Evolutionary conservation across 192 early-diverging fungal species (phyloP).

Genomic region (Spizellomyces punctatus): DNA sequence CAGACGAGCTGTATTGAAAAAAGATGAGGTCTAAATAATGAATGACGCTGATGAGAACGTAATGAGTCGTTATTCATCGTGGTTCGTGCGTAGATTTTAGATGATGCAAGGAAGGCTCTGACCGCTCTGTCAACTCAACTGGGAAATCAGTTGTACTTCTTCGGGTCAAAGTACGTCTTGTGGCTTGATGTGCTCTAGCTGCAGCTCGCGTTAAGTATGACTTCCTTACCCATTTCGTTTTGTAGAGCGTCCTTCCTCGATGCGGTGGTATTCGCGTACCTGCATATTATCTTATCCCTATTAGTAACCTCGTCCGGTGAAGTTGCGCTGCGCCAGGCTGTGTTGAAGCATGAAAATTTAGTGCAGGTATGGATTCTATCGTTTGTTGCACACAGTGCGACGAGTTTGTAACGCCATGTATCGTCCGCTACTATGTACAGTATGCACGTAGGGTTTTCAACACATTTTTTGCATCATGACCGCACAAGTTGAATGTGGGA

Average conservation of each 20-base stretch:
- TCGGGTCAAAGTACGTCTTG: slow-evolving; percentile 47
- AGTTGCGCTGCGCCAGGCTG: slow-evolving; percentile 44
- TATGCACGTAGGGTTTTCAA: slow-evolving; percentile 25
- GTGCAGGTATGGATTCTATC: slow-evolving; percentile 35
- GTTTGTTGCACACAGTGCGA: not conserved
- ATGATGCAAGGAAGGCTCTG: slow-evolving; percentile 54
- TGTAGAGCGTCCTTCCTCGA: slow-evolving; percentile 39
- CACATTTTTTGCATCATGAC: slow-evolving; percentile 20
- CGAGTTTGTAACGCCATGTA: not conserved
- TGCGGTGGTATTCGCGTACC: slow-evolving; percentile 62
- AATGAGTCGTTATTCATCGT: no score
- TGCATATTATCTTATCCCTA: slow-evolving; percentile 52
- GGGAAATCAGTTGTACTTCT: slow-evolving; percentile 52
- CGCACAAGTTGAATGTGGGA: no score
- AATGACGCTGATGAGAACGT: not conserved
- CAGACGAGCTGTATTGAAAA: slow-evolving; percentile 29
- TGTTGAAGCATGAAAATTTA: slow-evolving; percentile 56
- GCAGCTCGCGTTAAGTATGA: not conserved
- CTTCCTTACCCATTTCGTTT: not conserved
- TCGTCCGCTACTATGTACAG: not conserved
- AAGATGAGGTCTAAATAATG: slow-evolving; percentile 28
- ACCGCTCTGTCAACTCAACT: slow-evolving; percentile 53
- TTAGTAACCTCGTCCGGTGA: slow-evolving; percentile 40
- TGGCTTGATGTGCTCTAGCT: not conserved
- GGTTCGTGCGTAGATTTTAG: slow-evolving; percentile 48